phyloP scores from a whole-genome alignment of 2,329 filamentous ascomycete genomes.

The Helminthosporium solani region DNA sequence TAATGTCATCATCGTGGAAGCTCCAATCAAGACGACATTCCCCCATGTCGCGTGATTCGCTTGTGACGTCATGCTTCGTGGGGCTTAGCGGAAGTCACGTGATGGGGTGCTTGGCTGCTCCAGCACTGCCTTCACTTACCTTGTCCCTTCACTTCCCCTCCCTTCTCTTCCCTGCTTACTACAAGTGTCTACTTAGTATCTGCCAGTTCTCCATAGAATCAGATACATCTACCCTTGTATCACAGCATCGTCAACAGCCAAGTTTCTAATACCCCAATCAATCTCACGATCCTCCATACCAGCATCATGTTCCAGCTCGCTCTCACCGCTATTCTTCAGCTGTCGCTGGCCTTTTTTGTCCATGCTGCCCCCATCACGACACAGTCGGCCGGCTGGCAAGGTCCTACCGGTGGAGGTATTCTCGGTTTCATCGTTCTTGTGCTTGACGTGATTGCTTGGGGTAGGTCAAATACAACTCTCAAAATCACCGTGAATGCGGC shows the following conservation, averaged over 20 bases:
- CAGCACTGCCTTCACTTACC: too few relatives aligned
- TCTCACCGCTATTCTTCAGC: conserved; percentile 53
- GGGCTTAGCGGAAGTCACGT: too few relatives aligned
- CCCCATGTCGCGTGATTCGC: too few relatives aligned
- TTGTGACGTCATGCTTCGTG: too few relatives aligned
- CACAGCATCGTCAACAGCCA: background rate
- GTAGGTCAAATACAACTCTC: conserved; percentile 48
- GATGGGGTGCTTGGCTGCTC: too few relatives aligned
- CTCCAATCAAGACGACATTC: too few relatives aligned
- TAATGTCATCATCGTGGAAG: too few relatives aligned
- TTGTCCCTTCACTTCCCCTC: too few relatives aligned
- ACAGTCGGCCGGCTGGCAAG: conserved; percentile 53
- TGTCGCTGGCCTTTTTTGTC: conserved; percentile 52
- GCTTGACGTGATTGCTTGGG: conserved; percentile 63
- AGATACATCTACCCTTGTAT: too few relatives aligned
- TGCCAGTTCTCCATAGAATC: too few relatives aligned
- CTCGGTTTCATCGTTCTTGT: conserved; percentile 62
- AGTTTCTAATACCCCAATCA: background rate
- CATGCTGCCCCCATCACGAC: conserved; percentile 51
- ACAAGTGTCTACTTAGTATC: too few relatives aligned
- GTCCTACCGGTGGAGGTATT: conserved; percentile 62
- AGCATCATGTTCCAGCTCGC: conserved; percentile 34
- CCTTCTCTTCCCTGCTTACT: too few relatives aligned
- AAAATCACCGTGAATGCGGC: background rate
- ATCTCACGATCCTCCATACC: background rate